A percentile compares a stretch with the other conserved stretches of the same genome.
Conservation (phyloP, 371 early-diverging fungal genomes). For the Sanchytrium tribonematis region DNA sequence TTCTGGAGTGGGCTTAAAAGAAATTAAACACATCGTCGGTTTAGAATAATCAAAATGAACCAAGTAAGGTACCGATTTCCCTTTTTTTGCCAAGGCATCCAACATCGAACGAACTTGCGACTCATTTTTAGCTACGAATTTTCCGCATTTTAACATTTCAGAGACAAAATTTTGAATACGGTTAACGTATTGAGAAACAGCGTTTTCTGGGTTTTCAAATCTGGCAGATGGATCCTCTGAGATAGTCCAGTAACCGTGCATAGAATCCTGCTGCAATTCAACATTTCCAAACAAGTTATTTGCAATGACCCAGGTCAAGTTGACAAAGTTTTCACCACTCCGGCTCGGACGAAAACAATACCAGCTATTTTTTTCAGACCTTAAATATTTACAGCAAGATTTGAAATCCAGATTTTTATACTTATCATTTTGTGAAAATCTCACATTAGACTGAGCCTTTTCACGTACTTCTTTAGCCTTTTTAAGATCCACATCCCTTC, state of each 20-base stretch:
- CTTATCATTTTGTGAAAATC: background rate
- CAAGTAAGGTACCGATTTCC: background rate
- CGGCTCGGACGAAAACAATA: background rate
- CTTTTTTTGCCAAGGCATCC: background rate
- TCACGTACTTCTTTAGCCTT: background rate
- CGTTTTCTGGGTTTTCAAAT: background rate
- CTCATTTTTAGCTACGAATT: background rate
- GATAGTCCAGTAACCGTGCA: background rate
- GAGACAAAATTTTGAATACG: background rate
- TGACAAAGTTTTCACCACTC: background rate
- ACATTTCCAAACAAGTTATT: background rate
- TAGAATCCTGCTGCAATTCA: background rate
- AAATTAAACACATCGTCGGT: background rate
- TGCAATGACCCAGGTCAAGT: background rate
- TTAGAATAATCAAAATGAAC: background rate
- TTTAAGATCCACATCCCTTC: background rate
- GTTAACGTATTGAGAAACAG: background rate
- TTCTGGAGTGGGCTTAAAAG: background rate
- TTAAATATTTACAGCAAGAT: background rate
- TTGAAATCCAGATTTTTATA: background rate
- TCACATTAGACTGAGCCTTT: background rate
- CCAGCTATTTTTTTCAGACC: background rate
- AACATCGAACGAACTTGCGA: background rate
- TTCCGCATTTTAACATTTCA: background rate
- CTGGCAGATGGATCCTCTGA: background rate